These are phyloP conservation scores for Hypoxylon rickii DNA, from an alignment of 495 filamentous ascomycete genomes.

Conservation along the genomic window DNA sequence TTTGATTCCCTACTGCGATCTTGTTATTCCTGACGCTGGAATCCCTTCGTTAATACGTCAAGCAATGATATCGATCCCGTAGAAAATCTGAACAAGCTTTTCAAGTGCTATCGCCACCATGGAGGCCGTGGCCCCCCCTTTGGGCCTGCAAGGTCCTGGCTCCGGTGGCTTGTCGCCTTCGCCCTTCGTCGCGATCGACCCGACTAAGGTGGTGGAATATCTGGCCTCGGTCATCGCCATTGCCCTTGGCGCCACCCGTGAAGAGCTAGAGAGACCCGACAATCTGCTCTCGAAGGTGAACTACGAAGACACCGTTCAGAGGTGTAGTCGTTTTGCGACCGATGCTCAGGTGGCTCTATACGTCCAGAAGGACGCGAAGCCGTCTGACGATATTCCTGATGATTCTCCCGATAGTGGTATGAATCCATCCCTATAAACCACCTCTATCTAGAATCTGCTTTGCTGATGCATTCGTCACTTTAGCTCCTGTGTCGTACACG, in stretches of 20 bases:
- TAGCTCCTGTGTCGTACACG: conserved; percentile 57
- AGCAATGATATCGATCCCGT: conserved; percentile 32
- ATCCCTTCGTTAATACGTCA: conserved; percentile 20
- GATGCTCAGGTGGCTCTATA: conserved; percentile 88
- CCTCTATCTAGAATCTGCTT: background rate
- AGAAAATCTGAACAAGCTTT: conserved; percentile 28
- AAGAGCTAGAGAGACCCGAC: conserved; percentile 77
- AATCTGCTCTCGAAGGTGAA: conserved; percentile 77
- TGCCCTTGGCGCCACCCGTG: conserved; percentile 79
- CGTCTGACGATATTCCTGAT: conserved; percentile 43
- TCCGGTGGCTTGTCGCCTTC: conserved; percentile 49
- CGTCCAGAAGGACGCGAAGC: conserved; percentile 78
- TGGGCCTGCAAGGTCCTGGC: conserved; percentile 44
- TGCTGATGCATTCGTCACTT: conserved; percentile 11
- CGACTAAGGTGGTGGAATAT: conserved; percentile 71
- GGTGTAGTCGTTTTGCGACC: conserved; percentile 86
- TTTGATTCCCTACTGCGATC: conserved; percentile 15
- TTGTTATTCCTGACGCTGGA: conserved; percentile 24
- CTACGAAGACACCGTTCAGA: conserved; percentile 76
- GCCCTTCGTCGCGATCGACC: conserved; percentile 54
- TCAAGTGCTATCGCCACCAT: conserved; percentile 39
- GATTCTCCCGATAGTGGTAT: conserved; percentile 41
- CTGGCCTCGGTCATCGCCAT: conserved; percentile 77
- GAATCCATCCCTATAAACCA: background rate
- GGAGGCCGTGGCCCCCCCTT: conserved; percentile 52